Base-by-base conservation (phyloP, 2,329 filamentous ascomycete genomes). In the Venturia asperata region DNA sequence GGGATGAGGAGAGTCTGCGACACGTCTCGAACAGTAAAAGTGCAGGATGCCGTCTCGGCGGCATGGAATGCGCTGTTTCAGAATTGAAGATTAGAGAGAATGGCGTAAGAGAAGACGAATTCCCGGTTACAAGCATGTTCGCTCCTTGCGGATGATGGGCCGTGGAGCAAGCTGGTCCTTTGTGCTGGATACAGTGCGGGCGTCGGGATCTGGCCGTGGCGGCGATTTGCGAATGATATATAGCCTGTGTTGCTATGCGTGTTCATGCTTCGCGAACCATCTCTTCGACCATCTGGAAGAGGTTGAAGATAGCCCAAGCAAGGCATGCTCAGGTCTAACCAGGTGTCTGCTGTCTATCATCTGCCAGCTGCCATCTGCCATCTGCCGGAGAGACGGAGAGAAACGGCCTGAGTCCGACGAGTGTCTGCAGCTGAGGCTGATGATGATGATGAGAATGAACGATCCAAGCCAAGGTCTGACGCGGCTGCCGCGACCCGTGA, bases 41-140 rank as follows among this genome's bases (percentile, higher is more conserved):
- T 56, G 49, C 49, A 56, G 58, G 58, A 27, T 43, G 19, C 19
- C 58, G 60, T 61, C 39, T 61, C 39, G 60, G 60, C 60, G 60
- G n/a, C 42, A 45, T 61, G 60, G 60, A 17, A n/a, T 61, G 52
- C 24, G 60, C 5, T 61, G 60, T 61, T 61, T 61, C 60, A 61
- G 37, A 45, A 15, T n/a, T 3, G 19, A n/a, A 21, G 37, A 30
- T 61, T n/a, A 13, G n/a, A 24, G 41, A 61, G 34, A 43, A 43
- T 30, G 3, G 58, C 58, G 37, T 61, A 61, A 27, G 60, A 61
- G 37, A 61, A 37, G 60, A 30, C 39, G 6, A 21, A 61, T 61
- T 61, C 60, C 60, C 37, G 60, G 60, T 61, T 61, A 61, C 60
- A 58, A 37, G 24, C 24, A 34, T 21, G 11, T 17, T 7, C 1